Conservation (phyloP, 176 grass and related monocot genomes). For the Zea mays region Zm-B73-REFERENCE-NAM-5.0 NC_050103.1:45507001-45507500, state of each 20-base stretch:
- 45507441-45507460: too few species aligned
- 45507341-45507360: neutral
- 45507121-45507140: conserved; percentile 31
- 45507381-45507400: neutral
- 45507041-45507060: neutral
- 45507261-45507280: conserved; percentile 46
- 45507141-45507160: neutral
- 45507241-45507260: conserved; percentile 78
- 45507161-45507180: neutral
- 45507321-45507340: conserved; percentile 51
- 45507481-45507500: too few species aligned
- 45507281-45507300: conserved; percentile 51
- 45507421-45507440: too few species aligned
- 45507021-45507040: conserved; percentile 10
- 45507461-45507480: too few species aligned
- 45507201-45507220: too few species aligned
- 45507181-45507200: neutral
- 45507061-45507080: conserved; percentile 98
- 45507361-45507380: neutral
- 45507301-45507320: conserved; percentile 39
- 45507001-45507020: neutral
- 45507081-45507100: conserved; percentile 69
- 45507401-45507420: too few species aligned
- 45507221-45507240: conserved; percentile 31
- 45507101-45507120: conserved; percentile 61